Percentiles rank a stretch among this genome's conserved stretches.
Conservation (phyloP, 2,329 filamentous ascomycete species). For the Chaetomium sp. region DNA sequence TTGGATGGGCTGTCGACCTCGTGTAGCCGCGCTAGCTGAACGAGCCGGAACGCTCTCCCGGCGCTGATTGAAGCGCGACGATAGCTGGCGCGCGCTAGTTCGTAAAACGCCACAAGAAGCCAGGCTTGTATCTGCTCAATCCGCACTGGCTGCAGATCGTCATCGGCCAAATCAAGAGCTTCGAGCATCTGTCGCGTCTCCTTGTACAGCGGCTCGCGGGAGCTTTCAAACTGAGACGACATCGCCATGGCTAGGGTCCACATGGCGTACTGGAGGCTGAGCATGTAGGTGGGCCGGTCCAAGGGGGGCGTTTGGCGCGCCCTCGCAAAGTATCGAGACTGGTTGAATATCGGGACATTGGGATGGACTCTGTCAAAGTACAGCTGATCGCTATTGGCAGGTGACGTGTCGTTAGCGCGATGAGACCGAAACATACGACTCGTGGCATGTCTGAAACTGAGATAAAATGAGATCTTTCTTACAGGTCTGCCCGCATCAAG, state of each 20-base stretch:
- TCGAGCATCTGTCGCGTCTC: slow-evolving; percentile 25
- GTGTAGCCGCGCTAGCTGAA: slow-evolving; percentile 21
- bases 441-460: no score
- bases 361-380: slow-evolving; percentile 28
- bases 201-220: slow-evolving; percentile 22
- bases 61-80: slow-evolving; percentile 30
- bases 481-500: slow-evolving; percentile 22
- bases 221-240: slow-evolving; percentile 27
- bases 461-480: not conserved
- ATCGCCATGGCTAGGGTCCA: slow-evolving; percentile 27
- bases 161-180: slow-evolving; percentile 20
- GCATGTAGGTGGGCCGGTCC: slow-evolving; percentile 14
- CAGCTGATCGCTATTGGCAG: slow-evolving; percentile 20
- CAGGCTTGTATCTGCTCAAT: slow-evolving; percentile 24
- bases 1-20: slow-evolving; percentile 15
- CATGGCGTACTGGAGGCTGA: slow-evolving; percentile 29
- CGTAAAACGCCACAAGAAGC: slow-evolving; percentile 23
- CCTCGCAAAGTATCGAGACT: slow-evolving; percentile 23
- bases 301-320: slow-evolving; percentile 9
- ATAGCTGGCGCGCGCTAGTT: slow-evolving; percentile 20
- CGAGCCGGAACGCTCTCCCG: slow-evolving; percentile 31
- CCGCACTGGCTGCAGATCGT: slow-evolving; percentile 12
- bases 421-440: not conserved
- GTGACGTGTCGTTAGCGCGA: not conserved
- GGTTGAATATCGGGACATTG: slow-evolving; percentile 26